Evolutionary conservation across 2,329 filamentous ascomycete species (phyloP).

Genomic region (Colletotrichum lupini): DNA sequence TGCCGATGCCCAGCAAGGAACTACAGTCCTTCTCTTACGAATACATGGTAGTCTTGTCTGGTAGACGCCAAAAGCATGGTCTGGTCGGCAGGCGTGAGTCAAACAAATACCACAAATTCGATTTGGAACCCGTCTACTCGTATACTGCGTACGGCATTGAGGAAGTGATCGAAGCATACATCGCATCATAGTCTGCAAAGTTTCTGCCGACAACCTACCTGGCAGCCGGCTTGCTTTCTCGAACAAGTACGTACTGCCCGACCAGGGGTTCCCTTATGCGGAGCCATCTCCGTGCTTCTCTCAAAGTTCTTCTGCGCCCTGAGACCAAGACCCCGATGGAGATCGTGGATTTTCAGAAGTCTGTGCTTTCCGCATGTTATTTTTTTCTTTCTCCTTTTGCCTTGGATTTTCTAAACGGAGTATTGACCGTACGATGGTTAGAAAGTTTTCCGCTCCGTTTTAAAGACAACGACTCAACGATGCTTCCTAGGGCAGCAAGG

Average conservation of each 20-base stretch:
- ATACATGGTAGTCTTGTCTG: background rate
- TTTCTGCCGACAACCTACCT: background rate
- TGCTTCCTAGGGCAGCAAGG: background rate
- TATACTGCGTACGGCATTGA: background rate
- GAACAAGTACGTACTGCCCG: conserved; percentile 1
- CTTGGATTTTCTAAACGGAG: background rate
- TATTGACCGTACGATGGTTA: background rate
- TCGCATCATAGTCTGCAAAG: background rate
- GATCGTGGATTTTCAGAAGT: conserved; percentile 16
- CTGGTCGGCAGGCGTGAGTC: background rate
- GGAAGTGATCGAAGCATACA: conserved; percentile 5
- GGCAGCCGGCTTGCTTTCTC: background rate
- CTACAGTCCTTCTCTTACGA: background rate
- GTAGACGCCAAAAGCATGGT: background rate
- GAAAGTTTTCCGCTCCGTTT: background rate
- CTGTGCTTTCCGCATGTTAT: conserved; percentile 8
- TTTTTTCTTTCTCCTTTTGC: background rate
- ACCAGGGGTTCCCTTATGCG: conserved; percentile 15
- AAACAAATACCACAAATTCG: background rate
- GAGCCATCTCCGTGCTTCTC: conserved; percentile 21
- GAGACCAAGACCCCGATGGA: conserved; percentile 25
- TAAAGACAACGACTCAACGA: background rate
- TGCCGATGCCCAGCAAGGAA: background rate
- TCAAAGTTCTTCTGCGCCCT: conserved; percentile 12
- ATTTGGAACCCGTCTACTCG: background rate